Conservation (phyloP, 2,329 filamentous ascomycete species). For the Xylogone sp. region DNA sequence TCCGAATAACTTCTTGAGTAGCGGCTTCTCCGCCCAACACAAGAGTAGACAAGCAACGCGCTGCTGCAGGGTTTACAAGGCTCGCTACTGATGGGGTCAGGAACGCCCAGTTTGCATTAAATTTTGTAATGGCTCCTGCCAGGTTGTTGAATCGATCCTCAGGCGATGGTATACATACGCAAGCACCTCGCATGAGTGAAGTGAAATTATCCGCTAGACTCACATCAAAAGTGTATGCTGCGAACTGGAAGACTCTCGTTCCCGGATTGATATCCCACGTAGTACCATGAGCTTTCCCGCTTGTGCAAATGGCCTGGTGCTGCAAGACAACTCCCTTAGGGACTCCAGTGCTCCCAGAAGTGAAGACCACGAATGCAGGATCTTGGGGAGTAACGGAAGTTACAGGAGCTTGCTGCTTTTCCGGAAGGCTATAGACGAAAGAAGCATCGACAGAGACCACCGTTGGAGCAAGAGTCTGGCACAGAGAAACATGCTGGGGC, state of each 20-base stretch:
- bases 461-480: no score
- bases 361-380: neutral
- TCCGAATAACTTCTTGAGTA: conserved; percentile 43
- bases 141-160: conserved; percentile 5
- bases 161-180: conserved; percentile 4
- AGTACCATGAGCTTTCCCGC: no score
- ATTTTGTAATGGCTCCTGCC: neutral
- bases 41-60: conserved; percentile 12
- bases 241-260: conserved; percentile 1
- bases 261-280: neutral
- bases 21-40: conserved; percentile 22
- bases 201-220: conserved; percentile 4
- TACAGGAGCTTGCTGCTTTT: neutral
- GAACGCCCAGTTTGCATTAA: neutral
- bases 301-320: neutral
- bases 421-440: neutral
- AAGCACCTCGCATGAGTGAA: neutral
- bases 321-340: conserved; percentile 3
- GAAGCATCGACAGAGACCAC: neutral
- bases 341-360: conserved; percentile 2
- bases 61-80: conserved; percentile 9
- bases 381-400: neutral
- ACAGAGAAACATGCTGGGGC: no score
- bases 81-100: conserved; percentile 4
- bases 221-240: conserved; percentile 5